Base-by-base conservation (phyloP, 139 green algal genomes). In the Eudorina sp. region DNA sequence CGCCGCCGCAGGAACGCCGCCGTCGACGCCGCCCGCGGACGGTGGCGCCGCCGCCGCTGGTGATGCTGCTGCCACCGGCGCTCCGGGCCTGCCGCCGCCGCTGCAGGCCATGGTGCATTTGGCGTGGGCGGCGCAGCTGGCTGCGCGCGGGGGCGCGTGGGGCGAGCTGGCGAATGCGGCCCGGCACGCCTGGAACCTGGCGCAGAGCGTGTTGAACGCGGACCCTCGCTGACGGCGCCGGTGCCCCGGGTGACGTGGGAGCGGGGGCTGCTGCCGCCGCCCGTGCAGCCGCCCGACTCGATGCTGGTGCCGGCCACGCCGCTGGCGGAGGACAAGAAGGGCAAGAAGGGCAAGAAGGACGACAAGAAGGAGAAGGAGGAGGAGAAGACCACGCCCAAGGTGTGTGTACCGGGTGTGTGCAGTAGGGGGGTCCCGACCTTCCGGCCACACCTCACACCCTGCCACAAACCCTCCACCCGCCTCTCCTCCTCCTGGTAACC, bases 141-240 rank as follows among this genome's bases (percentile, higher is more conserved):
- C 91, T 27, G 45, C 60, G 0, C 91, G 91, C 27, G 86, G 80
- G 38, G 75, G 78, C 1, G 85, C 81, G 9, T 95, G 92, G 91
- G 74, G 88, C 29, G 78, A 95, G 84, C 46, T 92, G 14, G 70
- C 91, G 43, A 93, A 91, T 76, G 72, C 83, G 45, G 69, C 43
- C 19, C 76, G 78, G n/a, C 91, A 93, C 68, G 53, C 90, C 8
- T 93, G 90, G 89, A 94, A 93, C 58, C 55, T 72, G 46, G 80
- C 66, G 16, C 86, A 89, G 4, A 73, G 25, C 53, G 72, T 94
- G 58, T 60, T 94, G 27, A 92, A 87, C 46, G 38, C 53, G 21
- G 90, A 91, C 45, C 34, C 0, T 53, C 58, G 13, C 58, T 88
- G 25, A 72, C 75, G 79, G 69, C 70, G 16, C 74, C 88, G 51